phyloP scores from a whole-genome alignment of 495 filamentous ascomycete species.

The Aspergillus homomorphus region DNA sequence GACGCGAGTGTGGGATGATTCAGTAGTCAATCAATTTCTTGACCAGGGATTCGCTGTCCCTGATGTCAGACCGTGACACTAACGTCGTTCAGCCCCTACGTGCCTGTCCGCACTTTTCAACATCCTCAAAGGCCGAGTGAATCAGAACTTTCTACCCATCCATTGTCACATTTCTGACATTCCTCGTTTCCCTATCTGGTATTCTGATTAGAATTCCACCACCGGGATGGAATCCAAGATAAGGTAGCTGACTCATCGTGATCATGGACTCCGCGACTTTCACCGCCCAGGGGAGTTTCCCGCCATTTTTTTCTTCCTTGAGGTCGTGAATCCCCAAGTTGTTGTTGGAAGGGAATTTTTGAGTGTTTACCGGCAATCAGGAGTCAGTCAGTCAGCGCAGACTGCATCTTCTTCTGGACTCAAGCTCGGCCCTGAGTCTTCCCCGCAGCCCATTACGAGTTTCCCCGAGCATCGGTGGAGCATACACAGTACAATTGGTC shows the following conservation, averaged over 20 bases:
- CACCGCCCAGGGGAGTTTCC: neutral
- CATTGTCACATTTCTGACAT: neutral
- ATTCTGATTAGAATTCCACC: neutral
- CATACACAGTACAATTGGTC: slow-evolving; percentile 15
- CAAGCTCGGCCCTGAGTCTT: slow-evolving; percentile 1
- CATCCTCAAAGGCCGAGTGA: too few relatives aligned
- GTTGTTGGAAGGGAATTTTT: too few relatives aligned
- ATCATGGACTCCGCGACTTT: neutral
- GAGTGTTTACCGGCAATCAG: too few relatives aligned
- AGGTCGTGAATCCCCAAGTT: neutral
- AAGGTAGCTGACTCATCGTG: slow-evolving; percentile 1
- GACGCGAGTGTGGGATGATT: neutral
- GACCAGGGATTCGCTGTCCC: neutral
- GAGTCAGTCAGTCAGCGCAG: neutral
- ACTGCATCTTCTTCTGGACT: neutral
- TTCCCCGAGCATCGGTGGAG: slow-evolving; percentile 19
- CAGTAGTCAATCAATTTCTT: neutral
- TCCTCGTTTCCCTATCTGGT: neutral
- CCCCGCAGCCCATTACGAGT: slow-evolving; percentile 5
- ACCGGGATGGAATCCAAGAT: neutral
- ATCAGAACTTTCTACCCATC: neutral
- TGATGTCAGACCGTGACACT: neutral
- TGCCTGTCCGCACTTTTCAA: neutral
- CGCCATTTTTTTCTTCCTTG: slow-evolving; percentile 1
- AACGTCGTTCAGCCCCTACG: too few relatives aligned